These are phyloP conservation scores for Cercospora canescens DNA, from an alignment of 2,329 filamentous ascomycete species.

Conservation along the genomic window DNA sequence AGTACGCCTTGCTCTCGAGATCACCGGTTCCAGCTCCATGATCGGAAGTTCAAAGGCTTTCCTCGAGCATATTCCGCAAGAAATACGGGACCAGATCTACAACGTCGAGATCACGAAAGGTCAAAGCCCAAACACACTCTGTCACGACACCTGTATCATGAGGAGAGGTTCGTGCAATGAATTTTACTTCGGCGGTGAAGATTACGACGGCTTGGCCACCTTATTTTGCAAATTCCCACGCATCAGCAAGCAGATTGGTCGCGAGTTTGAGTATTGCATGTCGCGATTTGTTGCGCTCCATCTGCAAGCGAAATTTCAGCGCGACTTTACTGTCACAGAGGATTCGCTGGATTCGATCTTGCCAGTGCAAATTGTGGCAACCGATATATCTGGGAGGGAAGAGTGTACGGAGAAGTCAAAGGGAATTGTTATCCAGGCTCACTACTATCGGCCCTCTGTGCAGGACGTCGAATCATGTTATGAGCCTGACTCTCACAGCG, in stretches of 20 bases:
- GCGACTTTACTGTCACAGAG: neutral
- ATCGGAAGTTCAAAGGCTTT: neutral
- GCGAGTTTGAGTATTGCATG: neutral
- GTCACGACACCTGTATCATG: neutral
- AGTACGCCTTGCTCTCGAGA: neutral
- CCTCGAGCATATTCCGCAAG: neutral
- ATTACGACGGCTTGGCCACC: neutral
- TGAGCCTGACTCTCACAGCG: neutral
- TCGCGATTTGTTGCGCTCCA: neutral
- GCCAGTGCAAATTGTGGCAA: neutral
- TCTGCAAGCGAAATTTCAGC: neutral
- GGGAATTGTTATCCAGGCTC: neutral
- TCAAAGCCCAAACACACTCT: neutral
- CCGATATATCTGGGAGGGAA: neutral
- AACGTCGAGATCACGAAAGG: neutral
- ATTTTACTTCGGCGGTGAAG: neutral
- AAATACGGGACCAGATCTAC: neutral
- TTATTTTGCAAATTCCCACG: neutral
- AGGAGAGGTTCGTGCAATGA: neutral
- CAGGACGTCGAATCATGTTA: neutral
- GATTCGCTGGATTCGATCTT: neutral
- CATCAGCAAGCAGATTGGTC: neutral
- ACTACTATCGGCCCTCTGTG: neutral
- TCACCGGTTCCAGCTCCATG: neutral
- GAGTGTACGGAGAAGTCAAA: neutral